Conservation (phyloP, 257 asterid genomes). For the Solanum peruvianum region DNA sequence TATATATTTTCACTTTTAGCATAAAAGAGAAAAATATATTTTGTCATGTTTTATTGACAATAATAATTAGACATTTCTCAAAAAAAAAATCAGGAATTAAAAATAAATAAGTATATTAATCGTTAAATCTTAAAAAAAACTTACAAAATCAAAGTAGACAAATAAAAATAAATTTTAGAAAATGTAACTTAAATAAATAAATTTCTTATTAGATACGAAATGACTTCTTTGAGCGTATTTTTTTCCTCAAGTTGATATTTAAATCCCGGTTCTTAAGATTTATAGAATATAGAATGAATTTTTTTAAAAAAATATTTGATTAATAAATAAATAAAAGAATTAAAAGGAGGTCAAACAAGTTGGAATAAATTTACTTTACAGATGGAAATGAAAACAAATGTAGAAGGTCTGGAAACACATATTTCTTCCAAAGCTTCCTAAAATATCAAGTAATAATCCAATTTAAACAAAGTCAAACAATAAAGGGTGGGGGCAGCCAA, state of each 20-base stretch:
- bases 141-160: background rate
- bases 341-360: background rate
- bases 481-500: conserved; percentile 1
- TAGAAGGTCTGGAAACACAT: conserved; percentile 7
- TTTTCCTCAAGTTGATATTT: background rate
- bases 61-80: no score
- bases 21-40: no score
- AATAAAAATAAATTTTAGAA: background rate
- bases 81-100: no score
- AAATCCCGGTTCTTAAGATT: background rate
- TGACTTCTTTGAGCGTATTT: background rate
- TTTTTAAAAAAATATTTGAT: background rate
- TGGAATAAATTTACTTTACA: background rate
- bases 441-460: background rate
- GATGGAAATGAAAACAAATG: background rate
- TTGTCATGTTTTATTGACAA: no score
- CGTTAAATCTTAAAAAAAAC: background rate
- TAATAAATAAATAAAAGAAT: background rate
- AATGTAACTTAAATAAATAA: background rate
- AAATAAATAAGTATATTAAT: background rate
- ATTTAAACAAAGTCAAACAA: conserved; percentile 19
- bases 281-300: background rate
- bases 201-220: background rate
- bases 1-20: background rate
- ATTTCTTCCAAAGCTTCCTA: conserved; percentile 2